These are phyloP conservation scores for Tetradesmus obliquus DNA, from an alignment of 139 green algal genomes.

Conservation along the genomic window DNA sequence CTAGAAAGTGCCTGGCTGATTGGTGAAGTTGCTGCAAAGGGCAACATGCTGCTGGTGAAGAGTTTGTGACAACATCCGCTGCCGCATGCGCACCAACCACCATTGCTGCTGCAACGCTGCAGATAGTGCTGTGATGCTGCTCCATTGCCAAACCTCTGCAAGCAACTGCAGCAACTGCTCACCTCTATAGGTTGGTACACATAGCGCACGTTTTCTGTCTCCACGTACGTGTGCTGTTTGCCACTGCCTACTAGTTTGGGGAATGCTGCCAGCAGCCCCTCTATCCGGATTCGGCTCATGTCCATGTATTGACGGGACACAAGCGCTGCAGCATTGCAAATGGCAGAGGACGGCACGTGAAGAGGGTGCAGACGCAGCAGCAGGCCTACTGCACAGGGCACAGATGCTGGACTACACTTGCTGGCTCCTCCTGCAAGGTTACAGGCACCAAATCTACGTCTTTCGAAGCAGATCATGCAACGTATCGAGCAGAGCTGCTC, in stretches of 20 bases:
- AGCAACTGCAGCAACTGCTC: background rate
- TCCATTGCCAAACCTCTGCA: background rate
- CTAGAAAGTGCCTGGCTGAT: too few relatives aligned
- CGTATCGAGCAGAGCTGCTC: background rate
- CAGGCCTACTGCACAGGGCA: background rate
- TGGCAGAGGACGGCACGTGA: background rate
- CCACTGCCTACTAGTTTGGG: constrained; percentile 96
- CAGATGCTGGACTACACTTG: background rate
- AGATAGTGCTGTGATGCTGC: background rate
- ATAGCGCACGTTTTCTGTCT: constrained; percentile 99
- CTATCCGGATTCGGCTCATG: constrained; percentile 98
- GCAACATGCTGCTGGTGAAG: background rate
- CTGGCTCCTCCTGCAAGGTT: background rate
- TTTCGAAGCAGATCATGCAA: background rate
- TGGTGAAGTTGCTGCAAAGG: too few relatives aligned
- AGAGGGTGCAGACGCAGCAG: background rate
- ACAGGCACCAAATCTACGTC: background rate
- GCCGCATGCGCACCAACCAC: background rate
- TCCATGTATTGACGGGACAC: constrained; percentile 98
- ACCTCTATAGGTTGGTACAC: constrained; percentile 99
- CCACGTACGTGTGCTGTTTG: constrained; percentile 99
- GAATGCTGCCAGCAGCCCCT: constrained; percentile 98
- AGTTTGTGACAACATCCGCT: background rate
- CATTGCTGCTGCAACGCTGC: background rate
- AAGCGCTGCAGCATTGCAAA: constrained; percentile 82